Conservation (phyloP, 2,329 filamentous ascomycete genomes). For the Emydomyces testavorans region DNA sequence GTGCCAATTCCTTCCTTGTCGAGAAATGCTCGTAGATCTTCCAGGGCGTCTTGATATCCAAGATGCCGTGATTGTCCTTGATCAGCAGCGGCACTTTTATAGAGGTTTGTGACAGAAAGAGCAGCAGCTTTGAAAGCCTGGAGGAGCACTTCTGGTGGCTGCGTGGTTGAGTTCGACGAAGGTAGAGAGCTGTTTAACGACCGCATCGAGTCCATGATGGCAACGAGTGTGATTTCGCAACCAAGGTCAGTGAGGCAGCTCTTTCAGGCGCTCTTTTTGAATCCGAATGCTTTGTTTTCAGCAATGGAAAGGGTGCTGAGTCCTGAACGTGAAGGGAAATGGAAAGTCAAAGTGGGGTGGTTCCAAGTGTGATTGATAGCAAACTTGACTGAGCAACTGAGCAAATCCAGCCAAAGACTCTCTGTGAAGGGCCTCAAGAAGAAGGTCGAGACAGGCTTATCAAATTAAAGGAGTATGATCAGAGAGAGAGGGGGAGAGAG, state of each 20-base stretch:
- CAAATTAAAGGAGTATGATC: too few relatives aligned
- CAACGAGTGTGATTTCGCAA: neutral
- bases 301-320: neutral
- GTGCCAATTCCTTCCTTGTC: slow-evolving; percentile 71
- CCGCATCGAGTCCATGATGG: slow-evolving; percentile 52
- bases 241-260: neutral
- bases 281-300: neutral
- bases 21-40: slow-evolving; percentile 75
- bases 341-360: slow-evolving; percentile 9
- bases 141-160: slow-evolving; percentile 50
- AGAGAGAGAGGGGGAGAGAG: too few relatives aligned
- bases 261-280: neutral
- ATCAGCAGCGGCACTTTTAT: slow-evolving; percentile 75
- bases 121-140: slow-evolving; percentile 87
- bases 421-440: too few relatives aligned
- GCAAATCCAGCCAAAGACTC: too few relatives aligned
- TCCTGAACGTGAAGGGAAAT: neutral
- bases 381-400: slow-evolving; percentile 2
- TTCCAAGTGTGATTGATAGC: neutral
- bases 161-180: slow-evolving; percentile 37
- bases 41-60: slow-evolving; percentile 87
- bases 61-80: slow-evolving; percentile 63
- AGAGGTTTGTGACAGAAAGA: slow-evolving; percentile 87
- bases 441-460: too few relatives aligned
- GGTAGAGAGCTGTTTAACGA: slow-evolving; percentile 52